phyloP scores from a whole-genome alignment of 305 asterid genomes.

The Solanum chacoense region DNA sequence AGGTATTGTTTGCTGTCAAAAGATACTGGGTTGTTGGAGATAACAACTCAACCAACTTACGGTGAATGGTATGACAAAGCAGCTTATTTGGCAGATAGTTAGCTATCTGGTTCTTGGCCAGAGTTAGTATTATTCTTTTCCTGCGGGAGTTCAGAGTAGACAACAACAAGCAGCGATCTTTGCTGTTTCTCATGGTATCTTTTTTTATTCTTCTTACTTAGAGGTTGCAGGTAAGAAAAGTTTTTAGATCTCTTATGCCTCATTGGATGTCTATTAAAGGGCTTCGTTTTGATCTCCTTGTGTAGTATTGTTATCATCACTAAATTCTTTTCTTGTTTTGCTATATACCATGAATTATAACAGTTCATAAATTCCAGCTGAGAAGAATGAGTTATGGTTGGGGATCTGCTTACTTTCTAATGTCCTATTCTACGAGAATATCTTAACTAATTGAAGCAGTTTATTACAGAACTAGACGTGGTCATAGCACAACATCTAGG shows the following conservation, averaged over 20 bases:
- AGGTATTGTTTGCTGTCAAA: slow-evolving; percentile 53
- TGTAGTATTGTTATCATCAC: background rate
- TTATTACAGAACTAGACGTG: background rate
- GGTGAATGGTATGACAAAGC: slow-evolving; percentile 1
- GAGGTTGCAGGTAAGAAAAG: background rate
- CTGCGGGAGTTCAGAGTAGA: background rate
- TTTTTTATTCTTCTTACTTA: background rate
- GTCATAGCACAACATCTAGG: background rate
- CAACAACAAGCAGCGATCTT: background rate
- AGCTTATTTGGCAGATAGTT: background rate
- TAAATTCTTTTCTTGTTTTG: background rate
- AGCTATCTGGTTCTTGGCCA: background rate
- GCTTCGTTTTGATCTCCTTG: background rate
- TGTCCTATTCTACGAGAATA: background rate
- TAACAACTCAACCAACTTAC: slow-evolving; percentile 16
- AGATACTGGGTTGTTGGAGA: slow-evolving; percentile 32
- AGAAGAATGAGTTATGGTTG: background rate
- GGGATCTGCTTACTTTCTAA: background rate
- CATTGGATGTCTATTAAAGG: background rate
- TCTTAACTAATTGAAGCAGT: background rate
- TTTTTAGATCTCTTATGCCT: background rate
- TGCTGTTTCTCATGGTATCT: background rate
- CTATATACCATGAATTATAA: background rate
- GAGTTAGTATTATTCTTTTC: background rate
- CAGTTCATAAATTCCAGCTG: background rate